phyloP scores from a whole-genome alignment of 2,329 filamentous ascomycete genomes.

The Diaporthe velutina region DNA sequence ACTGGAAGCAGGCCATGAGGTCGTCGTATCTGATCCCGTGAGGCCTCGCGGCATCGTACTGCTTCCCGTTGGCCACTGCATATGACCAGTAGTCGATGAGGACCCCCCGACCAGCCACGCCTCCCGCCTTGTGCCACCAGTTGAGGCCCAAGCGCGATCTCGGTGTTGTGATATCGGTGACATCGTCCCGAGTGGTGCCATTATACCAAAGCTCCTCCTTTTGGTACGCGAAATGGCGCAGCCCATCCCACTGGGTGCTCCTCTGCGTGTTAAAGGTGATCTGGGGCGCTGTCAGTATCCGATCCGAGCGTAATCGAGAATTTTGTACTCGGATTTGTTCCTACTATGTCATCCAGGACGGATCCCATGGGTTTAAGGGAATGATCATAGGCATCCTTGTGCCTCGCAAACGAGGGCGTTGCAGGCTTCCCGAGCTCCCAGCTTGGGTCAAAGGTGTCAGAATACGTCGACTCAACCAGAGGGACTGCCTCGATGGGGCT shows the following conservation, averaged over 20 bases:
- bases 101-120: conserved; percentile 29
- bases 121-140: conserved; percentile 14
- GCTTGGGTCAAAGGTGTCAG: conserved; percentile 5
- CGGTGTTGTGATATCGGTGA: not conserved
- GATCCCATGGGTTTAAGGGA: not conserved
- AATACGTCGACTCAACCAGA: not conserved
- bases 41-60: conserved; percentile 2
- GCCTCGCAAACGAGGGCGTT: conserved; percentile 2
- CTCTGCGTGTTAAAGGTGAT: conserved; percentile 59
- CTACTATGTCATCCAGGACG: not conserved
- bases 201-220: conserved; percentile 25
- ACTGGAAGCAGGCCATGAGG: conserved; percentile 21
- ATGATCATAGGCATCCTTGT: conserved; percentile 12
- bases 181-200: conserved; percentile 1
- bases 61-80: not conserved
- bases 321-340: not conserved
- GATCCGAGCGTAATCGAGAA: conserved; percentile 58
- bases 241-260: conserved; percentile 64
- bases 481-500: not conserved
- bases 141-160: conserved; percentile 16
- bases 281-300: conserved; percentile 53
- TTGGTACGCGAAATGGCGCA: conserved; percentile 53
- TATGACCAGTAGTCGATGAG: conserved; percentile 30
- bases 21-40: not conserved
- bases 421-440: conserved; percentile 14